Evolutionary conservation across 352 stramenopile genomes (phyloP).

Genomic region (Pythium myriotylum): DNA sequence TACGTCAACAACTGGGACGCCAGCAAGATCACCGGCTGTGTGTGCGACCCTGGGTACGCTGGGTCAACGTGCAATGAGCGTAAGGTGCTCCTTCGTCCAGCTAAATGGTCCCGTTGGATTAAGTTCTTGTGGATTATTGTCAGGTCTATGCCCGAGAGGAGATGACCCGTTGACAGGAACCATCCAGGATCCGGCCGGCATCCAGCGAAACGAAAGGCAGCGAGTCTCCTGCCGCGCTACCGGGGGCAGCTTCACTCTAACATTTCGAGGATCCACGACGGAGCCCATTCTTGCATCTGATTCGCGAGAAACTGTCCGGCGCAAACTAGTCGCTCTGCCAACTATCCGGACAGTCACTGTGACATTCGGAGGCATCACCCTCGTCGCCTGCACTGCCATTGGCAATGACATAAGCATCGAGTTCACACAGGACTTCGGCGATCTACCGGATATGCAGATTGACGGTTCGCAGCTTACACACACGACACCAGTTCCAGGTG

Average conservation of each 20-base stretch:
- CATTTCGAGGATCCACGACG: conserved; percentile 78
- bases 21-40: conserved; percentile 82
- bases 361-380: conserved; percentile 70
- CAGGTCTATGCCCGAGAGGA: conserved; percentile 74
- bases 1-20: conserved; percentile 86
- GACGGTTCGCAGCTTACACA: conserved; percentile 52
- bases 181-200: conserved; percentile 53
- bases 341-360: conserved; percentile 69
- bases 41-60: conserved; percentile 81
- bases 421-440: conserved; percentile 78
- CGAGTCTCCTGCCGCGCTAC: conserved; percentile 73
- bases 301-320: conserved; percentile 44
- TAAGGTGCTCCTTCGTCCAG: no score
- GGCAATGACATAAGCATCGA: conserved; percentile 78
- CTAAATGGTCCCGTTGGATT: conserved; percentile 4
- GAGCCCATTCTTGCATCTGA: conserved; percentile 65
- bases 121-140: neutral
- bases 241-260: conserved; percentile 83
- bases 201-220: conserved; percentile 76
- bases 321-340: conserved; percentile 58
- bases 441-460: conserved; percentile 65
- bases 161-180: conserved; percentile 88
- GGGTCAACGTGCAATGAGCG: conserved; percentile 73
- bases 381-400: conserved; percentile 66
- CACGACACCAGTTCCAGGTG: conserved; percentile 42